Evolutionary conservation across 129 eudicot species (phyloP).

Genomic region (Flaveria ramosissima): DNA sequence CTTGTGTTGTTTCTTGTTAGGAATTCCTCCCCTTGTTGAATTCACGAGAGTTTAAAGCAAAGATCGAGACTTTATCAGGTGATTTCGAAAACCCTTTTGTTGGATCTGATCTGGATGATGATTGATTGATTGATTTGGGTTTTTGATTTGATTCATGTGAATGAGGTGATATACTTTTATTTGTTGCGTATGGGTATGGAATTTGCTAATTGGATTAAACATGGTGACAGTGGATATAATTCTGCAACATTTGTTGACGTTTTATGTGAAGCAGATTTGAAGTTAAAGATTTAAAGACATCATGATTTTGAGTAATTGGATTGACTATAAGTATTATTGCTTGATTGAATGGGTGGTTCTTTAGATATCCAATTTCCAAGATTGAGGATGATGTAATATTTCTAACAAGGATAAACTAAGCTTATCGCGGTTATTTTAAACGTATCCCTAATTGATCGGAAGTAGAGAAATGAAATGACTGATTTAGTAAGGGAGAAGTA

Average conservation of each 20-base stretch:
- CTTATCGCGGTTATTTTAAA: too few species aligned
- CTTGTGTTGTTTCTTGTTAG: constrained; percentile 40
- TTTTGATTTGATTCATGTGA: neutral
- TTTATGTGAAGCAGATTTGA: neutral
- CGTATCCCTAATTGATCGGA: too few species aligned
- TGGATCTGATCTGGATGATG: neutral
- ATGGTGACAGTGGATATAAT: too few species aligned
- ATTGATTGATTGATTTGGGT: neutral
- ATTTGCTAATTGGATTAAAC: too few species aligned
- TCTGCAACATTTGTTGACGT: too few species aligned
- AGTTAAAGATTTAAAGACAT: neutral
- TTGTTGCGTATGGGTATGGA: too few species aligned
- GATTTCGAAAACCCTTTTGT: constrained; percentile 28
- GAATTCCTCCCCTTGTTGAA: constrained; percentile 46
- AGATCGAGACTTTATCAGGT: constrained; percentile 49
- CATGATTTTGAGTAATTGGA: neutral
- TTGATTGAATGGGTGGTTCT: neutral
- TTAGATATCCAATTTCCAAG: neutral
- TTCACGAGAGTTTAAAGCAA: constrained; percentile 28
- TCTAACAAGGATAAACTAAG: neutral
- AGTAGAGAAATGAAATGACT: too few species aligned
- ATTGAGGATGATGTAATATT: neutral
- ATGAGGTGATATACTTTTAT: too few species aligned
- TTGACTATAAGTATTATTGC: neutral
- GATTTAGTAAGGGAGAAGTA: too few species aligned